Conservation (phyloP, 1,139 yeast species). For the Scheffersomyces cryptocercus region DNA sequence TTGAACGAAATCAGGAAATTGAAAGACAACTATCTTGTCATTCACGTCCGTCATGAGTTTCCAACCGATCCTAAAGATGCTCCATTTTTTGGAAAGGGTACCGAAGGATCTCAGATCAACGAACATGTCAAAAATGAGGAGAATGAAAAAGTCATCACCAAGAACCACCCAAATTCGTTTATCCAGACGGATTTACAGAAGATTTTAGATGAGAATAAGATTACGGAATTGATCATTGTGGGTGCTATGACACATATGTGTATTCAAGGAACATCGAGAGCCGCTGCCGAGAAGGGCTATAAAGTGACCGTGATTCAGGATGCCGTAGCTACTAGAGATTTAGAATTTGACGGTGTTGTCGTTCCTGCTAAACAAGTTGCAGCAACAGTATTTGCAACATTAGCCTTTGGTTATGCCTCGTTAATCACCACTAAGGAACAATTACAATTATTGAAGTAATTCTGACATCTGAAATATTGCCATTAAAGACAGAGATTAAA, state of each 20-base stretch:
- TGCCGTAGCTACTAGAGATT: conserved; percentile 6
- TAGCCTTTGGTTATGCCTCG: conserved; percentile 6
- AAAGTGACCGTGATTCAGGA: conserved; percentile 5
- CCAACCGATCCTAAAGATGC: conserved; percentile 6
- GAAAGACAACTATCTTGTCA: conserved; percentile 2
- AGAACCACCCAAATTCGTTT: conserved; percentile 5
- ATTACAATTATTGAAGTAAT: no score
- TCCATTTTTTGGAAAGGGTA: conserved; percentile 7
- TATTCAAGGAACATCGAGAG: conserved; percentile 7
- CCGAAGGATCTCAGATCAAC: conserved; percentile 7
- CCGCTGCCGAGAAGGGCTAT: conserved; percentile 6
- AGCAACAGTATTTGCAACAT: conserved; percentile 6
- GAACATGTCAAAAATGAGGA: conserved; percentile 1
- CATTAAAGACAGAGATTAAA: no score
- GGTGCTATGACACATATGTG: conserved; percentile 8
- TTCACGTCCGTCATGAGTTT: conserved; percentile 8
- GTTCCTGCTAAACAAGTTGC: conserved; percentile 7
- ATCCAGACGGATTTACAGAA: conserved; percentile 4
- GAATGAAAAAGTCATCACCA: conserved; percentile 4
- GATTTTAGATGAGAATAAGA: conserved; percentile 2
- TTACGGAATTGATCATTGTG: conserved; percentile 4
- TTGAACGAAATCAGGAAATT: background rate
- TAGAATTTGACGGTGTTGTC: conserved; percentile 4
- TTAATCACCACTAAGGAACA: no score
- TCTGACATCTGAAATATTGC: no score